phyloP scores from a whole-genome alignment of 208 protist genomes.

The Blastocrithidia nonstop region DNA sequence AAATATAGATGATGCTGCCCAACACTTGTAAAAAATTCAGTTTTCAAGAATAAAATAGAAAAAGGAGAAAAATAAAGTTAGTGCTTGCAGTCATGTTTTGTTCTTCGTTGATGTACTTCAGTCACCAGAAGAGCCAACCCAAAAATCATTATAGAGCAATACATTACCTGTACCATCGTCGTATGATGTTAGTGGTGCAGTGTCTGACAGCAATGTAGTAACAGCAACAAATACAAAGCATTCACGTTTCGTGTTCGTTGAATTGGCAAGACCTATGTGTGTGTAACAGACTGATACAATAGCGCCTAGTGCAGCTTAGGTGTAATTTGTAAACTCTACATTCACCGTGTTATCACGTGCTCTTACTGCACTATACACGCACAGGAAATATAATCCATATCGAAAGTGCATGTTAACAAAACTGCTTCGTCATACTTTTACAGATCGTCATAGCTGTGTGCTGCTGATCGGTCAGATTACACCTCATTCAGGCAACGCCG shows the following conservation, averaged over 20 bases:
- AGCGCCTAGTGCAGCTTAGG: constrained; percentile 78
- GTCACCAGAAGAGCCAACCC: constrained; percentile 13
- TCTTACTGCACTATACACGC: constrained; percentile 76
- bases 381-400: constrained; percentile 68
- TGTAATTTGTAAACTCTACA: constrained; percentile 85
- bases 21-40: constrained; percentile 63
- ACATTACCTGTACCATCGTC: too few relatives aligned
- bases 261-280: constrained; percentile 91
- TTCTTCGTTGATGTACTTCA: constrained; percentile 86
- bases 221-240: constrained; percentile 78
- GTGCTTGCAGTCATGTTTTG: constrained; percentile 80
- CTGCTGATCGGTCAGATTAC: constrained; percentile 78
- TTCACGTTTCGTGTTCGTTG: constrained; percentile 90
- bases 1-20: constrained; percentile 53
- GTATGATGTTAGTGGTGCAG: too few relatives aligned
- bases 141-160: too few relatives aligned
- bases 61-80: constrained; percentile 85
- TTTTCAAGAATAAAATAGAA: constrained; percentile 49
- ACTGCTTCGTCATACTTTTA: constrained; percentile 71
- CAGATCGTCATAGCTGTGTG: constrained; percentile 37
- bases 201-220: too few relatives aligned
- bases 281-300: constrained; percentile 79
- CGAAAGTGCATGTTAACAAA: constrained; percentile 88
- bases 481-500: constrained; percentile 31
- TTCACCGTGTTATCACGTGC: constrained; percentile 70